Evolutionary conservation across 352 stramenopile species (phyloP).

Genomic region (Globisporangium barbulae): DNA sequence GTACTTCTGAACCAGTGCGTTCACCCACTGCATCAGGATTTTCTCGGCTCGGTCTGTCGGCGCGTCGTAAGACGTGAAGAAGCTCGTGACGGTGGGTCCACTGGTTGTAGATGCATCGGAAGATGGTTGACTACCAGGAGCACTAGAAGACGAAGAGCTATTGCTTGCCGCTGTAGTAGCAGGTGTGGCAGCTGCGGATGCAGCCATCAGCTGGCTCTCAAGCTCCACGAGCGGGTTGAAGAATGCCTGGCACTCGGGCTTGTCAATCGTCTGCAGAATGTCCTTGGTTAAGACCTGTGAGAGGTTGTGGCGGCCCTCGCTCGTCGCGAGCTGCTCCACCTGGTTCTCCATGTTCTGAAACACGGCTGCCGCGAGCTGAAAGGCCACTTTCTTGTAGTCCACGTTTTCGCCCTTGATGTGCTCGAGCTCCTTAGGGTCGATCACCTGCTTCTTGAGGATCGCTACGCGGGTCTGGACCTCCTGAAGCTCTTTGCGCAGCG

Average conservation of each 20-base stretch:
- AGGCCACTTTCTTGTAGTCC: conserved; percentile 72
- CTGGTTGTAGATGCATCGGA: neutral
- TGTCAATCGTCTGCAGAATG: conserved; percentile 55
- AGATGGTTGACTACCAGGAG: neutral
- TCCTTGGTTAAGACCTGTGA: conserved; percentile 61
- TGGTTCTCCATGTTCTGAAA: conserved; percentile 53
- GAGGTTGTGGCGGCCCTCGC: conserved; percentile 65
- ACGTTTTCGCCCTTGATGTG: conserved; percentile 47
- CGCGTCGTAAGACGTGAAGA: conserved; percentile 39
- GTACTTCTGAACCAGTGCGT: conserved; percentile 46
- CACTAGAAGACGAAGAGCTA: neutral
- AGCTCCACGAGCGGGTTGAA: conserved; percentile 64
- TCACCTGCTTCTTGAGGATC: conserved; percentile 39
- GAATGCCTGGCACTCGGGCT: conserved; percentile 55
- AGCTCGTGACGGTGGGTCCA: conserved; percentile 1
- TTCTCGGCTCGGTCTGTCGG: conserved; percentile 60
- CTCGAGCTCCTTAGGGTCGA: conserved; percentile 57
- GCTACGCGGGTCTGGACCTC: conserved; percentile 28
- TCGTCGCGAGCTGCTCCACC: conserved; percentile 55
- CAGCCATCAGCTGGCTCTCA: conserved; percentile 16
- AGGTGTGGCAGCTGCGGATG: neutral
- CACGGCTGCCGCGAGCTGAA: conserved; percentile 46
- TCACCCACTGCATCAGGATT: conserved; percentile 77
- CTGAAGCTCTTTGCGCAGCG: conserved; percentile 45
- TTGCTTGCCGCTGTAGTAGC: conserved; percentile 7